Evolutionary conservation across 768 basidiomycete genomes (phyloP), one percentile per base, ranked within the genome.

Genomic region (Leccinum variicolor): DNA sequence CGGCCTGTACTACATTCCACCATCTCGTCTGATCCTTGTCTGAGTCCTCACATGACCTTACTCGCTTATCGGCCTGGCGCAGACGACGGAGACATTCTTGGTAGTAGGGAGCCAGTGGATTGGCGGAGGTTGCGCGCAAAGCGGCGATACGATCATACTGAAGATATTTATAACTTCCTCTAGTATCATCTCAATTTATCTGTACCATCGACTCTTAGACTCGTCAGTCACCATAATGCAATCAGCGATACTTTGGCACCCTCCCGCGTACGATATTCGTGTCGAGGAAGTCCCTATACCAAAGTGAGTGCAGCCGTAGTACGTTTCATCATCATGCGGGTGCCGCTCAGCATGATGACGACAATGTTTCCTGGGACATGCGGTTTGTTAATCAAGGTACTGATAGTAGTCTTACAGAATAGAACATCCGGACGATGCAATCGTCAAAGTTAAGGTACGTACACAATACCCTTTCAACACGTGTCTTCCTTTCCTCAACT

Each of bases 401-500:
- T 53, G 26, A 52, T 50, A 13, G 25, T 13, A 29, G 14, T 17
- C 23, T n/a, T 19, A 8, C 58, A 89, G 89, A 56, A 84, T 92
- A 49, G 76, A 83, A 56, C 77, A 90, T 59, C 82, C 86, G 1
- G 89, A 92, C 67, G 89, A 91, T 74, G 90, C 82, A 2, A 88
- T 92, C 47, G 80, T 92, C 54, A 89, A 85, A 76, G 81, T 90
- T 53, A 82, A 80, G 71, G 90, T 84, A 60, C 53, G 78, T 64
- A 11, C 19, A 48, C 34, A 28, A 9, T 15, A 19, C n/a, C 26
- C 23, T 8, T 7, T 45, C 6, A 14, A 10, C n/a, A 1, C 6
- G 5, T 28, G 13, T 31, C 17, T 17, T 15, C 14, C 4, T 28
- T 54, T 51, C 25, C 31, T 50, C 14, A 55, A n/a, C n/a, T n/a